Conservation (phyloP, 768 basidiomycete genomes). For the Multifurca ochricompacta region DNA sequence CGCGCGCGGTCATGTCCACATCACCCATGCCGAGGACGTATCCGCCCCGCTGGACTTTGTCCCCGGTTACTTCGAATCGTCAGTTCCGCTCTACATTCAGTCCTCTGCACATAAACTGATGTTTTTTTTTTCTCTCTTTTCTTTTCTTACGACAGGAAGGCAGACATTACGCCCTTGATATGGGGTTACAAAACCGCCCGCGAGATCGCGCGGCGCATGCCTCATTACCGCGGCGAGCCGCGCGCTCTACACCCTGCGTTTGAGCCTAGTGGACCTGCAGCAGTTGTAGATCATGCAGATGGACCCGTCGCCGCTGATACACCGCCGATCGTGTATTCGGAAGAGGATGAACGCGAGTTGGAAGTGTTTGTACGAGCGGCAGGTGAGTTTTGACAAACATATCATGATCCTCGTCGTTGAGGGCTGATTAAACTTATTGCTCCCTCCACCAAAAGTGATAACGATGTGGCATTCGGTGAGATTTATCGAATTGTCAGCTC, state of each 20-base stretch:
- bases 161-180: conserved; percentile 35
- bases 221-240: conserved; percentile 32
- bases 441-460: not conserved
- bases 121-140: not conserved
- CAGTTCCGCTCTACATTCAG: conserved; percentile 35
- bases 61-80: conserved; percentile 31
- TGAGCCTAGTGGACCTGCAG: conserved; percentile 25
- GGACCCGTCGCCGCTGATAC: conserved; percentile 24
- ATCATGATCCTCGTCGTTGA: too few species aligned
- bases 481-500: too few species aligned
- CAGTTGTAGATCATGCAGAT: conserved; percentile 4
- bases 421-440: too few species aligned
- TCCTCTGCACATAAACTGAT: conserved; percentile 21
- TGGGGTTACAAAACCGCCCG: conserved; percentile 50
- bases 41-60: conserved; percentile 23
- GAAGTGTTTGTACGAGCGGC: conserved; percentile 24
- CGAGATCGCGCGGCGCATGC: conserved; percentile 50
- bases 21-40: conserved; percentile 20
- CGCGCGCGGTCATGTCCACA: conserved; percentile 23
- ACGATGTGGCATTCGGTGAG: conserved; percentile 16
- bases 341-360: conserved; percentile 31
- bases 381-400: too few species aligned
- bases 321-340: conserved; percentile 28
- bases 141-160: conserved; percentile 22
- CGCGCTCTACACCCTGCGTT: conserved; percentile 28